Conservation (phyloP, 208 protist genomes). For the Zelonia costaricensis region DNA sequence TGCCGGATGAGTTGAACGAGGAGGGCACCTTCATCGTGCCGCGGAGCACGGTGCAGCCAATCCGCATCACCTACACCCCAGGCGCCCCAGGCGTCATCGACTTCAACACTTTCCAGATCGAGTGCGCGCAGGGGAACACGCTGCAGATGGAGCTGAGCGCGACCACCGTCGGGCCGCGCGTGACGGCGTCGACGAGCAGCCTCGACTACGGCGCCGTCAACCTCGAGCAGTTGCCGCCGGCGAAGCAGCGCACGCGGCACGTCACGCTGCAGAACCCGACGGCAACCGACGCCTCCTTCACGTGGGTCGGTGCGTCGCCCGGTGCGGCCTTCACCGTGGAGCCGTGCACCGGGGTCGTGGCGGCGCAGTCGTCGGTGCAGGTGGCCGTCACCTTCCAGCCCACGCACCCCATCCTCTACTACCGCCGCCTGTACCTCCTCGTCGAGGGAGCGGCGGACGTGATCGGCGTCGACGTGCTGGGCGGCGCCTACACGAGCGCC, state of each 20-base stretch:
- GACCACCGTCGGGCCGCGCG: conserved; percentile 40
- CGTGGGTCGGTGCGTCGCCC: conserved; percentile 29
- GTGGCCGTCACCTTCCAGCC: conserved; percentile 79
- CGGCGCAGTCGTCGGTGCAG: conserved; percentile 39
- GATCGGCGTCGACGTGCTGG: conserved; percentile 83
- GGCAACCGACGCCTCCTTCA: conserved; percentile 19
- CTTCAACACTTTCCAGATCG: conserved; percentile 45
- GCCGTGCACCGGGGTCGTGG: conserved; percentile 51
- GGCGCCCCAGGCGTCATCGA: conserved; percentile 33
- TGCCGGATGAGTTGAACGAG: not conserved
- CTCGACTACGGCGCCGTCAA: conserved; percentile 87
- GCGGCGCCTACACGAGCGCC: conserved; percentile 69
- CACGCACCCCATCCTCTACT: conserved; percentile 78
- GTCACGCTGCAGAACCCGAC: conserved; percentile 60
- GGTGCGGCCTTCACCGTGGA: conserved; percentile 72
- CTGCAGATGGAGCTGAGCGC: conserved; percentile 57
- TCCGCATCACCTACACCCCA: conserved; percentile 59
- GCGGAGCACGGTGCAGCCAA: conserved; percentile 38
- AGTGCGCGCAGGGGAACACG: conserved; percentile 62
- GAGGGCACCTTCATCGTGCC: conserved; percentile 42
- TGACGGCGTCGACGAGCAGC: conserved; percentile 46
- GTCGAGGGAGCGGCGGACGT: conserved; percentile 46
- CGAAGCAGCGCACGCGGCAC: conserved; percentile 30
- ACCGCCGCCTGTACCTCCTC: conserved; percentile 78
- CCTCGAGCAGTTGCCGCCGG: conserved; percentile 40